Evolutionary conservation across 2,329 filamentous ascomycete genomes (phyloP), one percentile per base, ranked within the genome.

Genomic region (Scytalidium sp.): DNA sequence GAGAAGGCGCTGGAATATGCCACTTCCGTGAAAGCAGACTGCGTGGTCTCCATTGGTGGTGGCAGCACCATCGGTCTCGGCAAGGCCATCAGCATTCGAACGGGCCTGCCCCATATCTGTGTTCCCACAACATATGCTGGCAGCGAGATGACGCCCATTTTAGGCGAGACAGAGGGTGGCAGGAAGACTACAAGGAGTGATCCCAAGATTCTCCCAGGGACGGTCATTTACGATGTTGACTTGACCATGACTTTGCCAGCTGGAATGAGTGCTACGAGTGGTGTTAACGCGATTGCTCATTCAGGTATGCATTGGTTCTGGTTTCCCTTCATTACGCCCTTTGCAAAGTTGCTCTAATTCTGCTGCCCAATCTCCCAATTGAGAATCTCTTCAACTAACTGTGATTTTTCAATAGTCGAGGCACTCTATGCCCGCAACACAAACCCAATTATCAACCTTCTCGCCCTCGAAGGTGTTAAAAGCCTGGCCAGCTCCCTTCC

Each of bases 261-360:
- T 2, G 64, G 61, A 0, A 68, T 83, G 63, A 80, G 74, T 54
- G 74, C 76, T 2, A 81, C 75, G 0, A 84, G 80, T 50, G 83
- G 83, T 42, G 72, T 86, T 43, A 86, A 86, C 60, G 82, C 83
- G 0, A 83, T 86, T 64, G 83, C 83, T 2, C 83, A 86, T 65
- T 75, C 81, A 40, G 73, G 74, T 76, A 49, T 41, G 13, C 45
- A 19, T 45, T 39, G 41, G 22, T 40, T 51, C 43, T 46, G 41
- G 45, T 10, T 44, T 19, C 36, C 25, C 25, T 52, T 51, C 45
- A 47, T 49, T 36, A 21, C 19, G 19, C 19, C 36, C 9, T 15
- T 11, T 50, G n/a, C 10, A 27, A 9, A n/a, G n/a, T n/a, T n/a
- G n/a, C n/a, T n/a, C n/a, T n/a, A n/a, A n/a, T n/a, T n/a, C n/a